Percentiles rank a stretch among this genome's conserved stretches.
These are phyloP conservation scores for Fusarium albosuccineum DNA, from an alignment of 2,329 filamentous ascomycete genomes.

Conservation along the genomic window DNA sequence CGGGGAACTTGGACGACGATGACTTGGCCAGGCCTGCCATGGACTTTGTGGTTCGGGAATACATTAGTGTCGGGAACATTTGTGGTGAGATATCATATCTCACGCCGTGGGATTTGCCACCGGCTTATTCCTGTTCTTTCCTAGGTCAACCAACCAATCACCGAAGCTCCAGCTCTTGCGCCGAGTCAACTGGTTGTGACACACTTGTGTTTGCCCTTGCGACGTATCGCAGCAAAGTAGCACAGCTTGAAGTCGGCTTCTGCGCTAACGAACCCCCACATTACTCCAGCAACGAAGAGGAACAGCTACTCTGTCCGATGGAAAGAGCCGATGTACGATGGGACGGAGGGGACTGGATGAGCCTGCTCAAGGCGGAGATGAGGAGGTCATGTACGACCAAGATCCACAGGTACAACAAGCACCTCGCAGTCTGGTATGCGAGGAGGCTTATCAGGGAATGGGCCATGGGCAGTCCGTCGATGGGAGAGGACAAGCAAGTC, in stretches of 20 bases:
- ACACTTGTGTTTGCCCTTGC: constrained; percentile 42
- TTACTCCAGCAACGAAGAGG: constrained; percentile 2
- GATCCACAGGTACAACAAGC: constrained; percentile 50
- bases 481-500: constrained; percentile 36
- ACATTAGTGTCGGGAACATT: constrained; percentile 43
- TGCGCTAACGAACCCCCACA: constrained; percentile 38
- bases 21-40: constrained; percentile 41
- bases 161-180: constrained; percentile 32
- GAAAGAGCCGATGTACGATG: constrained; percentile 46
- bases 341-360: constrained; percentile 40
- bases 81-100: constrained; percentile 42
- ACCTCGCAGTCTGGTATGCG: constrained; percentile 49
- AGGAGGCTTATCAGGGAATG: constrained; percentile 42
- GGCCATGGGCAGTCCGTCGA: constrained; percentile 43
- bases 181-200: constrained; percentile 28
- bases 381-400: constrained; percentile 41
- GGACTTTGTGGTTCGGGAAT: constrained; percentile 48
- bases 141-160: constrained; percentile 37
- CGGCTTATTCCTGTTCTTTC: not conserved
- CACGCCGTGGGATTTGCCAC: not conserved
- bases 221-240: constrained; percentile 45
- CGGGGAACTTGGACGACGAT: constrained; percentile 12
- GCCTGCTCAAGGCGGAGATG: constrained; percentile 35
- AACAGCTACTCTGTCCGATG: constrained; percentile 44
- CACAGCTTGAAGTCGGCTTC: constrained; percentile 47